phyloP scores from a whole-genome alignment of 2,329 filamentous ascomycete species.

The Aotearoamyces nothofagi region DNA sequence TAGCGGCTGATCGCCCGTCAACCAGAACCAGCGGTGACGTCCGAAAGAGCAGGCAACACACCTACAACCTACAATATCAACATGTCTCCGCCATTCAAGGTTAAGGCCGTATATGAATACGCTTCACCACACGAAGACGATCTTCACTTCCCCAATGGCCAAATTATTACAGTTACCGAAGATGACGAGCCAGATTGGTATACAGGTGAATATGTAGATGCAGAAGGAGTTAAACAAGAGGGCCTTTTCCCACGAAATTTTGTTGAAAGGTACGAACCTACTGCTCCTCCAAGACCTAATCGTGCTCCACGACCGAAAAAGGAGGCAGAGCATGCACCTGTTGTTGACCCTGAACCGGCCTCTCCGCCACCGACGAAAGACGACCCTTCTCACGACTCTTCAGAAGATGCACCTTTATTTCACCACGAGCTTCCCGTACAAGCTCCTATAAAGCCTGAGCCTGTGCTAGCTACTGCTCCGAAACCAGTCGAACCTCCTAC shows the following conservation, averaged over 20 bases:
- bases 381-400: too few species aligned
- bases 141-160: constrained; percentile 69
- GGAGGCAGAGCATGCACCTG: constrained; percentile 19
- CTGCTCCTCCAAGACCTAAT: constrained; percentile 71
- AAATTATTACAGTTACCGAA: constrained; percentile 87
- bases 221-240: constrained; percentile 56
- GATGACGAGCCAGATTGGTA: constrained; percentile 94
- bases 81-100: constrained; percentile 73
- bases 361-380: constrained; percentile 20
- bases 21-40: too few species aligned
- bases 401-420: background rate
- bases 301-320: constrained; percentile 56
- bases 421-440: constrained; percentile 16
- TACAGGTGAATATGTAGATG: constrained; percentile 71
- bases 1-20: too few species aligned
- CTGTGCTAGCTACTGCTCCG: constrained; percentile 18
- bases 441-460: constrained; percentile 16
- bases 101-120: constrained; percentile 95
- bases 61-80: constrained; percentile 23
- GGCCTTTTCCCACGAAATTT: constrained; percentile 95
- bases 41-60: too few species aligned
- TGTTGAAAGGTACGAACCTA: constrained; percentile 89
- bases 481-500: constrained; percentile 18
- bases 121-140: constrained; percentile 87
- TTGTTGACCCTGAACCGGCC: constrained; percentile 22